Conservation (phyloP, 345 rosid species). For the Aegle marmelos region DNA sequence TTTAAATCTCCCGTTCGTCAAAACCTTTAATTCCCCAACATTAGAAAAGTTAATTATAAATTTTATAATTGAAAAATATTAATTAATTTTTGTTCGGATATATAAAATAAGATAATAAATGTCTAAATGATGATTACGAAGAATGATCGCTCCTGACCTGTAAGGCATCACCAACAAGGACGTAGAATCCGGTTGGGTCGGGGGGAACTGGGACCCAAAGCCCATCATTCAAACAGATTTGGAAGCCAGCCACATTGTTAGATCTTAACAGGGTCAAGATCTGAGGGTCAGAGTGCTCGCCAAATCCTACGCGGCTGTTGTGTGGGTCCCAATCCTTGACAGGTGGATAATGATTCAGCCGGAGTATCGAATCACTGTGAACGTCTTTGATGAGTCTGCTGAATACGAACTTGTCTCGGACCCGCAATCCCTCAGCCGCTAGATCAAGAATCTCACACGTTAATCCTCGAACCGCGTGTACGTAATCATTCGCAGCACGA, state of each 20-base stretch:
- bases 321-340: constrained; percentile 26
- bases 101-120: too few species aligned
- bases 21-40: constrained; percentile 32
- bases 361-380: constrained; percentile 64
- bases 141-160: constrained; percentile 40
- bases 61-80: too few species aligned
- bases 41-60: too few species aligned
- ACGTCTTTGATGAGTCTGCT: constrained; percentile 71
- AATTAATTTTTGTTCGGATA: too few species aligned
- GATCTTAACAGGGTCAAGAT: constrained; percentile 83
- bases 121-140: too few species aligned
- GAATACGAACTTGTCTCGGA: constrained; percentile 46
- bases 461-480: constrained; percentile 51
- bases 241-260: constrained; percentile 90
- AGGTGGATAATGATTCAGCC: constrained; percentile 85
- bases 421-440: constrained; percentile 72
- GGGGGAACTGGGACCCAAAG: constrained; percentile 81
- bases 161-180: constrained; percentile 79
- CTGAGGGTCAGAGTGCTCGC: constrained; percentile 99
- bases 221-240: constrained; percentile 56
- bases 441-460: constrained; percentile 77
- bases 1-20: constrained; percentile 82
- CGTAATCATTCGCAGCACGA: constrained; percentile 62
- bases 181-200: constrained; percentile 71
- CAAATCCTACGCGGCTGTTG: constrained; percentile 58